Conservation (phyloP, 2,329 filamentous ascomycete genomes). For the Phyllosticta capitalensis region DNA sequence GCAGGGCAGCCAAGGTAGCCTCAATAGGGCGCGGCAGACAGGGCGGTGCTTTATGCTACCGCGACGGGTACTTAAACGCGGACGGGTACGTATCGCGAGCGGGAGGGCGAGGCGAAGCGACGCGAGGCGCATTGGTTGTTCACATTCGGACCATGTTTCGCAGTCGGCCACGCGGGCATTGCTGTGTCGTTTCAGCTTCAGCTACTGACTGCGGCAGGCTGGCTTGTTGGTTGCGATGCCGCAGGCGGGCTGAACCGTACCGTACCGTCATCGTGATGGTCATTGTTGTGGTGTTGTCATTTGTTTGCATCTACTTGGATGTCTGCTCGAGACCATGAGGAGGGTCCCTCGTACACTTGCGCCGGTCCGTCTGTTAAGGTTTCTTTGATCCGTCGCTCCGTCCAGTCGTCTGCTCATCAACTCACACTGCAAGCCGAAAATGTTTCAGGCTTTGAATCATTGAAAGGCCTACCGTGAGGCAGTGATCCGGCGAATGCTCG, state of each 20-base stretch:
- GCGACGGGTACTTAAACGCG: not conserved
- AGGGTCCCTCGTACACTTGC: not conserved
- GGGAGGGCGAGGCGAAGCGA: not conserved
- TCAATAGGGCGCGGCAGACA: not conserved
- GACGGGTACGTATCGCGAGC: not conserved
- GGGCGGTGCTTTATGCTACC: not conserved
- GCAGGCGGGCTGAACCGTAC: not conserved
- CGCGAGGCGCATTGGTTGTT: not conserved
- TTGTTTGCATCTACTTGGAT: not conserved
- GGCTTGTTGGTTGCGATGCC: too few species aligned
- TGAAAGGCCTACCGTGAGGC: not conserved
- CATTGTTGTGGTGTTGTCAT: not conserved
- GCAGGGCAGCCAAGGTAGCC: not conserved
- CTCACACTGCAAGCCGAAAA: not conserved
- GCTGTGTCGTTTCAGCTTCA: not conserved
- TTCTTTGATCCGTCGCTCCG: not conserved
- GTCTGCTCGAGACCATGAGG: not conserved
- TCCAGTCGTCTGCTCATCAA: not conserved
- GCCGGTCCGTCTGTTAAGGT: not conserved
- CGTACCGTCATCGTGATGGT: not conserved
- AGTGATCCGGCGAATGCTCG: not conserved
- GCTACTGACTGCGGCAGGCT: not conserved
- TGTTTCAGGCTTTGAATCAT: not conserved
- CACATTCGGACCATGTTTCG: not conserved
- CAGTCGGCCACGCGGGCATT: not conserved